These are phyloP conservation scores for Mycena citricolor DNA, from an alignment of 1,284 basidiomycete species.

Conservation along the genomic window DNA sequence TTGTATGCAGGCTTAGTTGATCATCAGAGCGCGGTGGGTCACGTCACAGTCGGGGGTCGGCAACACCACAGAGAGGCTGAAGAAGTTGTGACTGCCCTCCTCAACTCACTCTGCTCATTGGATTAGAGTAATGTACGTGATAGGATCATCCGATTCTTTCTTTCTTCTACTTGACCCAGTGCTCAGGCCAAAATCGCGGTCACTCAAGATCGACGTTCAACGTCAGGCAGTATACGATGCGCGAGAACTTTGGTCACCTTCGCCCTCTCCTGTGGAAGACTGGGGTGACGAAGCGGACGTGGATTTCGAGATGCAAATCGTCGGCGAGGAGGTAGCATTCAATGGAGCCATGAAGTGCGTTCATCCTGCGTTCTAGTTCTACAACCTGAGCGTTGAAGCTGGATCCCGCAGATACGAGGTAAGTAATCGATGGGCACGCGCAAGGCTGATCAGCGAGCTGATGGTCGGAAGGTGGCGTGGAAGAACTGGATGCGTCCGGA, in stretches of 20 bases:
- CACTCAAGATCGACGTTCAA: too few species aligned
- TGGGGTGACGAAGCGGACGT: slow-evolving; percentile 5
- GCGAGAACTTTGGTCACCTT: slow-evolving; percentile 6
- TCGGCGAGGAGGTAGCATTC: slow-evolving; percentile 12
- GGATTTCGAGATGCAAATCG: slow-evolving; percentile 1
- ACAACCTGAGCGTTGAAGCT: background rate
- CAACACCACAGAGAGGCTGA: too few species aligned
- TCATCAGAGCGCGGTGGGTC: too few species aligned
- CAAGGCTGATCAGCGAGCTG: background rate
- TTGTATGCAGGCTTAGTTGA: too few species aligned
- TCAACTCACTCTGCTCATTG: too few species aligned
- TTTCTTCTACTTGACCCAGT: too few species aligned
- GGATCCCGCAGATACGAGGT: slow-evolving; percentile 12
- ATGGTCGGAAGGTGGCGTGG: slow-evolving; percentile 6
- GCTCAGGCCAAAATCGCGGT: too few species aligned
- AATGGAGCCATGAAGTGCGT: slow-evolving; percentile 10
- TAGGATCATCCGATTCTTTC: too few species aligned
- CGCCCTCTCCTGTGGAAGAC: slow-evolving; percentile 11
- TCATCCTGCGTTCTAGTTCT: background rate
- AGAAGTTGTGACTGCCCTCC: too few species aligned
- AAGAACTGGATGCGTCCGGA: slow-evolving; percentile 5
- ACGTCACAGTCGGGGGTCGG: too few species aligned
- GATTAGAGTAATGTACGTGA: too few species aligned
- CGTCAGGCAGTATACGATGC: too few species aligned
- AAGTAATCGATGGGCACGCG: background rate